These are phyloP conservation scores for Lentinus brumalis DNA, from an alignment of 768 basidiomycete genomes.

Conservation along the genomic window DNA sequence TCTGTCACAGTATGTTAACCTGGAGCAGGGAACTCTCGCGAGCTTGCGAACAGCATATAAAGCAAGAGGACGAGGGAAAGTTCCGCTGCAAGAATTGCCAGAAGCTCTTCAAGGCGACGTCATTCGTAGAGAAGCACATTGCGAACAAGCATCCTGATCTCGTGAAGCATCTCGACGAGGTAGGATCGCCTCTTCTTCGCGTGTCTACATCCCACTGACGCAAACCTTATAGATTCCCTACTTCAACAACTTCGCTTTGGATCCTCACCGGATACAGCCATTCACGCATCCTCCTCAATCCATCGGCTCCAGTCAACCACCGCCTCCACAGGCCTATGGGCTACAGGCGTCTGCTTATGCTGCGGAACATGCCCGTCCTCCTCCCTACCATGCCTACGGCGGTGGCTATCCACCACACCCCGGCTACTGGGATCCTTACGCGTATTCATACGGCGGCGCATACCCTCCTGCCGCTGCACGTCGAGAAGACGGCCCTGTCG, in stretches of 20 bases:
- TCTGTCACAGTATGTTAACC: constrained; percentile 9
- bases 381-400: constrained; percentile 46
- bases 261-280: constrained; percentile 90
- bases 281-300: constrained; percentile 76
- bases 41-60: constrained; percentile 77
- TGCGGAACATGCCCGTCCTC: constrained; percentile 38
- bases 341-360: constrained; percentile 58
- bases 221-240: constrained; percentile 62
- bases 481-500: constrained; percentile 59
- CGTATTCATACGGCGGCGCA: constrained; percentile 41
- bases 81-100: constrained; percentile 96
- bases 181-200: constrained; percentile 40
- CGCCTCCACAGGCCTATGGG: constrained; percentile 86
- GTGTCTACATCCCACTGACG: background rate
- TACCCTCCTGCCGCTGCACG: constrained; percentile 44
- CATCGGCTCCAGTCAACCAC: constrained; percentile 66
- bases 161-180: constrained; percentile 82
- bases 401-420: constrained; percentile 42
- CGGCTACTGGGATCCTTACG: constrained; percentile 50
- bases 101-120: constrained; percentile 96
- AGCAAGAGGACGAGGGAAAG: constrained; percentile 96
- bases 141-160: constrained; percentile 91
- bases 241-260: constrained; percentile 96
- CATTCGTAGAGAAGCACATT: constrained; percentile 98
- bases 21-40: constrained; percentile 74